Conservation (phyloP, 768 basidiomycete genomes). For the Phanerochaete carnosa region DNA sequence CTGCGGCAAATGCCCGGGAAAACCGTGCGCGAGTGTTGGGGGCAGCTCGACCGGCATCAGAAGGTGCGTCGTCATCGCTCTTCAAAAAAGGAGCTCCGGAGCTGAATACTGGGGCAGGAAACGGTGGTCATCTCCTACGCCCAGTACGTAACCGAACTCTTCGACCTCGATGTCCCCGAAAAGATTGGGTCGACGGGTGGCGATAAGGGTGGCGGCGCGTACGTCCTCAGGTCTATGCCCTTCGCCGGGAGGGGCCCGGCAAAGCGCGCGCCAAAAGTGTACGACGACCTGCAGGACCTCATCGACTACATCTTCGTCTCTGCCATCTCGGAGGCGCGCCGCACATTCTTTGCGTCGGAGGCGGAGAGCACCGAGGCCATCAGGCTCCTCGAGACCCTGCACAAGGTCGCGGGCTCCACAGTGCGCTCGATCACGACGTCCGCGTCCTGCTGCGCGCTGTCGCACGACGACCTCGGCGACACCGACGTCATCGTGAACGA, state of each 20-base stretch:
- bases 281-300: neutral
- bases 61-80: neutral
- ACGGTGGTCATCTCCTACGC: slow-evolving; percentile 1
- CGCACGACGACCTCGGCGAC: slow-evolving; percentile 16
- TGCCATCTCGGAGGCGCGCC: neutral
- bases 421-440: neutral
- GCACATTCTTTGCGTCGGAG: neutral
- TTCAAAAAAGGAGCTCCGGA: neutral
- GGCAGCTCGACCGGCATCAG: neutral
- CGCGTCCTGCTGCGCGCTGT: slow-evolving; percentile 14
- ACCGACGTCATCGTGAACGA: slow-evolving; percentile 17
- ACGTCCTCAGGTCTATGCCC: neutral
- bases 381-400: neutral
- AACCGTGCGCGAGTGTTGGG: neutral
- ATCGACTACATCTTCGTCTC: neutral
- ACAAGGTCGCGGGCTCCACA: neutral
- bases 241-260: neutral
- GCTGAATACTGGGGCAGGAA: slow-evolving; percentile 2
- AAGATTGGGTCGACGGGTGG: neutral
- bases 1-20: neutral
- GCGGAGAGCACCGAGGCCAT: neutral
- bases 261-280: neutral
- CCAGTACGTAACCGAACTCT: neutral
- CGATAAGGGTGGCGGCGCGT: neutral
- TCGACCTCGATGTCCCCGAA: slow-evolving; percentile 5